phyloP scores from a whole-genome alignment of 1,284 basidiomycete genomes.

The Irpex sp. region DNA sequence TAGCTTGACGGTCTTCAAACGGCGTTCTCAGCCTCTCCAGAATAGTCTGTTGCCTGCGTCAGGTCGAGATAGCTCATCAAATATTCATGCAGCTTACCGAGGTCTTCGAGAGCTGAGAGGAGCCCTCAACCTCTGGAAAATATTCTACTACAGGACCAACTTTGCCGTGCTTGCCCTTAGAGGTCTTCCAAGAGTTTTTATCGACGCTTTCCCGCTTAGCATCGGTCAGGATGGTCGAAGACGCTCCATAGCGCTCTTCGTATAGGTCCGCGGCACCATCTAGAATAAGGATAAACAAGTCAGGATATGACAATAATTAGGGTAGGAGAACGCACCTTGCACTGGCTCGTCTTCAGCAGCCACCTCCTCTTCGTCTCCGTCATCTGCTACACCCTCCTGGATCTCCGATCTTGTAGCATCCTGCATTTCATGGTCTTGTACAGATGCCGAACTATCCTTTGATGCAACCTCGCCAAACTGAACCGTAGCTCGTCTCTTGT shows the following conservation, averaged over 20 bases:
- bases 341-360: slow-evolving; percentile 20
- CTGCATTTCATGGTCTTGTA: slow-evolving; percentile 3
- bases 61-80: slow-evolving; percentile 3
- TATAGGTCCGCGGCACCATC: slow-evolving; percentile 40
- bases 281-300: background rate
- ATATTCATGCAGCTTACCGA: slow-evolving; percentile 2
- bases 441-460: background rate
- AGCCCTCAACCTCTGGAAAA: slow-evolving; percentile 37
- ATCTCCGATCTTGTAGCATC: slow-evolving; percentile 11
- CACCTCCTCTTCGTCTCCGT: slow-evolving; percentile 21
- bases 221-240: slow-evolving; percentile 44
- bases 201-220: slow-evolving; percentile 46
- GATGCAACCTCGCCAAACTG: slow-evolving; percentile 13
- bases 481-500: slow-evolving; percentile 43
- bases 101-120: slow-evolving; percentile 3
- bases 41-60: slow-evolving; percentile 40
- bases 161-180: slow-evolving; percentile 37
- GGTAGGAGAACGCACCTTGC: background rate
- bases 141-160: slow-evolving; percentile 55
- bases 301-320: no score
- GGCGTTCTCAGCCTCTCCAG: slow-evolving; percentile 54
- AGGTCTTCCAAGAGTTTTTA: slow-evolving; percentile 44
- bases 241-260: slow-evolving; percentile 64
- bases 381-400: slow-evolving; percentile 22
- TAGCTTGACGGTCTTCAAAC: slow-evolving; percentile 50